These are phyloP conservation scores for Triadica sebifera DNA, from an alignment of 345 rosid genomes.

Conservation along the genomic window DNA sequence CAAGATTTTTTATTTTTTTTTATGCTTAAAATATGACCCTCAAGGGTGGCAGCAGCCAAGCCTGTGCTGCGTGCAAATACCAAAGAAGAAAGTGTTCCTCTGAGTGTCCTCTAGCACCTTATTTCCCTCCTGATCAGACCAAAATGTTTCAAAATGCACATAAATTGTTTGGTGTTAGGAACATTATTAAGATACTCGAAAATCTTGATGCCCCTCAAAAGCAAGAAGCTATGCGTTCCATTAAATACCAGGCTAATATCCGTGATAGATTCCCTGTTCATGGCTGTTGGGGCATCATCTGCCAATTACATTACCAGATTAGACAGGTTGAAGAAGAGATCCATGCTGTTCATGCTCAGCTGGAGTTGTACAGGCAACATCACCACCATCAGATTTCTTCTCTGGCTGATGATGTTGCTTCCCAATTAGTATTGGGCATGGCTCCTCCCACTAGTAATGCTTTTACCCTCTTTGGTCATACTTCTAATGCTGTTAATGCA, in stretches of 20 bases:
- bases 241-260: conserved; percentile 62
- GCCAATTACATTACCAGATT: conserved; percentile 45
- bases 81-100: conserved; percentile 68
- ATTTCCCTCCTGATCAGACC: conserved; percentile 76
- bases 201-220: conserved; percentile 46
- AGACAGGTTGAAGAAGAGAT: conserved; percentile 61
- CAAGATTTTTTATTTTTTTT: not conserved
- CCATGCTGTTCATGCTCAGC: conserved; percentile 47
- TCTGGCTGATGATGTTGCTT: conserved; percentile 43
- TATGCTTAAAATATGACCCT: conserved; percentile 59
- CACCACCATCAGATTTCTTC: conserved; percentile 30
- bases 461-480: conserved; percentile 31
- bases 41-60: conserved; percentile 83
- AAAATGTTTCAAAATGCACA: conserved; percentile 74
- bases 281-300: conserved; percentile 66
- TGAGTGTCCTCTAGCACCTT: conserved; percentile 76
- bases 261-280: conserved; percentile 75
- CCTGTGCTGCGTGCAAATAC: conserved; percentile 96
- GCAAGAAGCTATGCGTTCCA: conserved; percentile 72
- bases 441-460: conserved; percentile 43
- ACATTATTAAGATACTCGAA: conserved; percentile 59
- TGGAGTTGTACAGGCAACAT: conserved; percentile 47
- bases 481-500: not conserved
- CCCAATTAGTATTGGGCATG: conserved; percentile 78
- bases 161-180: conserved; percentile 72